Percentiles rank a stretch among this genome's conserved stretches.
Conservation (phyloP, 495 filamentous ascomycete species). For the Apiosordaria backusii region DNA sequence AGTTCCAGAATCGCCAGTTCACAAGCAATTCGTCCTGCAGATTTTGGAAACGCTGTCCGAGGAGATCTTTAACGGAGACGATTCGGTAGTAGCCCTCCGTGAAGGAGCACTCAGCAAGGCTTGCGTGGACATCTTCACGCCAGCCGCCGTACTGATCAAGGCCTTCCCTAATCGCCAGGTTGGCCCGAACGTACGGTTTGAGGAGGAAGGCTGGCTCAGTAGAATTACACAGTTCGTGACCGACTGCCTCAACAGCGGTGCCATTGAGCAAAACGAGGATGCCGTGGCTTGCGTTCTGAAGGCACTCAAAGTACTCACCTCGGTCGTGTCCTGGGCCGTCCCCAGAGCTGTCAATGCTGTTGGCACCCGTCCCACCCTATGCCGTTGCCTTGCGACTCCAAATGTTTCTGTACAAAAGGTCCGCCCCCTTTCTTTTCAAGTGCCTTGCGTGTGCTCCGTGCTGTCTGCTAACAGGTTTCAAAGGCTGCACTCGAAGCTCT, state of each 20-base stretch:
- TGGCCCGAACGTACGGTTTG: constrained; percentile 61
- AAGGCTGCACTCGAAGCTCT: constrained; percentile 80
- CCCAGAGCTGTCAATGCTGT: constrained; percentile 72
- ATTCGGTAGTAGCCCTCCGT: constrained; percentile 75
- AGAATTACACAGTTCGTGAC: constrained; percentile 71
- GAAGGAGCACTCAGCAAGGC: constrained; percentile 80
- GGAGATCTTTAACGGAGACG: constrained; percentile 88
- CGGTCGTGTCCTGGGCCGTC: constrained; percentile 77
- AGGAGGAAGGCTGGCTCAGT: constrained; percentile 80
- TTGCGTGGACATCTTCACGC: constrained; percentile 89
- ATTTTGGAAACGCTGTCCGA: constrained; percentile 92
- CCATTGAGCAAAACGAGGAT: constrained; percentile 58
- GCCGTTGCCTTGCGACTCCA: constrained; percentile 66
- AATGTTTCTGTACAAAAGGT: constrained; percentile 63
- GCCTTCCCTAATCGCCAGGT: constrained; percentile 63
- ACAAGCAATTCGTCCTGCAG: constrained; percentile 75
- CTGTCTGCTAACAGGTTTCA: constrained; percentile 29
- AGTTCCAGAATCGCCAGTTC: constrained; percentile 56
- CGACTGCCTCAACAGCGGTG: constrained; percentile 61
- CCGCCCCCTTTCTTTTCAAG: neutral
- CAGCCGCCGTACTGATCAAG: constrained; percentile 67
- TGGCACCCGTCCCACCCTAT: constrained; percentile 66
- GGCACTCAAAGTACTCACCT: constrained; percentile 68
- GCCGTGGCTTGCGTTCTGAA: constrained; percentile 67
- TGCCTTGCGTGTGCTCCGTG: constrained; percentile 15